Conservation (phyloP, 192 early-diverging fungal genomes). For the Rhizoclosmatium globosum region DNA sequence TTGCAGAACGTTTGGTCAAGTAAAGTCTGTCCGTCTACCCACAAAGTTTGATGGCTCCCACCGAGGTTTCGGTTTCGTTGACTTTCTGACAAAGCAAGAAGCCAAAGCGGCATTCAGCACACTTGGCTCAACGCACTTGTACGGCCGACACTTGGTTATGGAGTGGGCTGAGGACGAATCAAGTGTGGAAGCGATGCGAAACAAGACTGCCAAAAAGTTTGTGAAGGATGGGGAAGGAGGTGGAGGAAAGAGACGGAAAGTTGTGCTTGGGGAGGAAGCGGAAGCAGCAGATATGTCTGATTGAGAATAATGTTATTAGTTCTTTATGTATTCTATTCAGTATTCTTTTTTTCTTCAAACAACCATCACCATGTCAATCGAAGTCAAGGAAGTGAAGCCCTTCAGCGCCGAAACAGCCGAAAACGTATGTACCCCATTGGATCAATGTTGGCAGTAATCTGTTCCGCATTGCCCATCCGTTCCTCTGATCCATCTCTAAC, state of each 20-base stretch:
- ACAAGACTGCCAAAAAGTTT: slow-evolving; percentile 87
- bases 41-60: slow-evolving; percentile 92
- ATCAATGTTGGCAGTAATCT: background rate
- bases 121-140: slow-evolving; percentile 92
- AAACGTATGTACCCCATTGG: slow-evolving; percentile 24
- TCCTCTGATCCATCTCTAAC: background rate
- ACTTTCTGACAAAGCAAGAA: slow-evolving; percentile 96
- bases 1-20: slow-evolving; percentile 85
- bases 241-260: slow-evolving; percentile 66
- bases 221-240: slow-evolving; percentile 58
- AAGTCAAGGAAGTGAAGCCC: slow-evolving; percentile 18
- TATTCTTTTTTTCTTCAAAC: slow-evolving; percentile 3
- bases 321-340: background rate
- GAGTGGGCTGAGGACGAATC: slow-evolving; percentile 91
- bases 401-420: slow-evolving; percentile 38
- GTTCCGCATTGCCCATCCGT: too few species aligned
- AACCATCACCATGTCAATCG: slow-evolving; percentile 5
- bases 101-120: slow-evolving; percentile 89
- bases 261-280: slow-evolving; percentile 60
- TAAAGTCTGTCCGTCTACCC: slow-evolving; percentile 94
- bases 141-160: slow-evolving; percentile 95
- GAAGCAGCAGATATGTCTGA: background rate
- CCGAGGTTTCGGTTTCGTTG: slow-evolving; percentile 98
- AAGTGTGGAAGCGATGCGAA: slow-evolving; percentile 80
- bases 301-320: background rate